phyloP scores from a whole-genome alignment of 2,329 filamentous ascomycete species.

The Sphaerostilbella broomeana region DNA sequence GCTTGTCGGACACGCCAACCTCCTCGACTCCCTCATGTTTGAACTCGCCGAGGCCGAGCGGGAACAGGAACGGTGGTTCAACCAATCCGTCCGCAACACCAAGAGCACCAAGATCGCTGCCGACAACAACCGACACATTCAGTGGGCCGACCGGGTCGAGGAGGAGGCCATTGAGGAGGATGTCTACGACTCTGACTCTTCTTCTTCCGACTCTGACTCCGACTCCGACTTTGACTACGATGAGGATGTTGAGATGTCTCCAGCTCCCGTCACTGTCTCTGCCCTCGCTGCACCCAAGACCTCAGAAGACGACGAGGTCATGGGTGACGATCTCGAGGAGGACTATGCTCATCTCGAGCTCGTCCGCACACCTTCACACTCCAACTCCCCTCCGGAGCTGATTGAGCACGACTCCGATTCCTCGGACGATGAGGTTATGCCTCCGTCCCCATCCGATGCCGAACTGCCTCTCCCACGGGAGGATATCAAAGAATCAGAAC shows the following conservation, averaged over 20 bases:
- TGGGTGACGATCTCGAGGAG: constrained; percentile 52
- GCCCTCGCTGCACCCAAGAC: constrained; percentile 36
- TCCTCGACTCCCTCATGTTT: constrained; percentile 92
- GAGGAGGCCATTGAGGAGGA: constrained; percentile 59
- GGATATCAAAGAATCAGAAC: constrained; percentile 38
- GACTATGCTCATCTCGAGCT: constrained; percentile 60
- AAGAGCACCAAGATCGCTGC: constrained; percentile 48
- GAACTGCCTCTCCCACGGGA: constrained; percentile 56
- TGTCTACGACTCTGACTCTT: constrained; percentile 59
- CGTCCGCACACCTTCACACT: constrained; percentile 62
- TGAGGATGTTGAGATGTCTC: constrained; percentile 52
- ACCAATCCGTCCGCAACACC: constrained; percentile 81
- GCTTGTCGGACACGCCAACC: constrained; percentile 95
- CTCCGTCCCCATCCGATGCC: constrained; percentile 58
- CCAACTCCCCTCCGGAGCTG: constrained; percentile 61
- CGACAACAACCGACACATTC: constrained; percentile 63
- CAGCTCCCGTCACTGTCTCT: constrained; percentile 31
- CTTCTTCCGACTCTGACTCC: constrained; percentile 44
- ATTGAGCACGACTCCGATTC: constrained; percentile 64
- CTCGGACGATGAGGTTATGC: constrained; percentile 69
- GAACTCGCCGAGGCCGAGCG: constrained; percentile 85
- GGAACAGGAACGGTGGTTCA: constrained; percentile 97
- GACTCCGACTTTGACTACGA: constrained; percentile 49
- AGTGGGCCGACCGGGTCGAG: constrained; percentile 76
- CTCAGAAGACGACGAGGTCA: constrained; percentile 40